Percentiles rank a stretch among this genome's conserved stretches.
Evolutionary conservation across 1,284 basidiomycete genomes (phyloP).

Genomic region (Leccinum fuscescens): DNA sequence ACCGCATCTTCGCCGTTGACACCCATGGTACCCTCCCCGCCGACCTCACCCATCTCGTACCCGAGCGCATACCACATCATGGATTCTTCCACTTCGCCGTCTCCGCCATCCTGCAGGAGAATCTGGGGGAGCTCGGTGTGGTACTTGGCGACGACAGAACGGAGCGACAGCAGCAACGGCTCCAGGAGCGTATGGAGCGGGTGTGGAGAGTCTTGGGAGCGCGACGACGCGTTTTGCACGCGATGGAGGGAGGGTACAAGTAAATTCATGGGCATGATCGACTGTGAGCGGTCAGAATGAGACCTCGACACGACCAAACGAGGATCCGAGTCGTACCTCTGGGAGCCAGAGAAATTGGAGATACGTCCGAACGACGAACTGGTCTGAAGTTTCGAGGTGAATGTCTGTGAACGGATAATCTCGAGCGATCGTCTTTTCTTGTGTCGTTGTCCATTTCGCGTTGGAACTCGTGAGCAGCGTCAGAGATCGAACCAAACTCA

Average conservation of each 20-base stretch:
- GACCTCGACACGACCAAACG: not conserved
- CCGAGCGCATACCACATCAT: constrained; percentile 72
- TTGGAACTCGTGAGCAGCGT: constrained; percentile 21
- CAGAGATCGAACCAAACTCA: constrained; percentile 21
- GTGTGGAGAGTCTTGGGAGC: constrained; percentile 36
- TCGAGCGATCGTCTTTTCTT: constrained; percentile 48
- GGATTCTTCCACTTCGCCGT: constrained; percentile 60
- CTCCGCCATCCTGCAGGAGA: constrained; percentile 55
- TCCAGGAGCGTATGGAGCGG: constrained; percentile 57
- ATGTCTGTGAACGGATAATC: constrained; percentile 48
- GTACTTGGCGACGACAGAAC: constrained; percentile 58
- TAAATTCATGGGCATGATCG: constrained; percentile 60
- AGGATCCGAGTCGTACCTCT: constrained; percentile 42
- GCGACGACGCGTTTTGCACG: constrained; percentile 34
- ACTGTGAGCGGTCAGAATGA: constrained; percentile 41
- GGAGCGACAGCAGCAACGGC: constrained; percentile 58
- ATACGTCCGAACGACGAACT: constrained; percentile 55
- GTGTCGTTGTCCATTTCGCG: constrained; percentile 44
- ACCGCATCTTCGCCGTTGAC: constrained; percentile 29
- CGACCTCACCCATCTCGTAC: constrained; percentile 47
- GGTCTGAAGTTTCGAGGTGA: constrained; percentile 40
- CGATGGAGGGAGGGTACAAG: constrained; percentile 56
- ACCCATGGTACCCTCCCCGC: constrained; percentile 20
- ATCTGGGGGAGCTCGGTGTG: constrained; percentile 57
- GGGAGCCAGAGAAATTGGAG: constrained; percentile 77